phyloP scores from a whole-genome alignment of 495 filamentous ascomycete species.

The Trichoderma virens region DNA sequence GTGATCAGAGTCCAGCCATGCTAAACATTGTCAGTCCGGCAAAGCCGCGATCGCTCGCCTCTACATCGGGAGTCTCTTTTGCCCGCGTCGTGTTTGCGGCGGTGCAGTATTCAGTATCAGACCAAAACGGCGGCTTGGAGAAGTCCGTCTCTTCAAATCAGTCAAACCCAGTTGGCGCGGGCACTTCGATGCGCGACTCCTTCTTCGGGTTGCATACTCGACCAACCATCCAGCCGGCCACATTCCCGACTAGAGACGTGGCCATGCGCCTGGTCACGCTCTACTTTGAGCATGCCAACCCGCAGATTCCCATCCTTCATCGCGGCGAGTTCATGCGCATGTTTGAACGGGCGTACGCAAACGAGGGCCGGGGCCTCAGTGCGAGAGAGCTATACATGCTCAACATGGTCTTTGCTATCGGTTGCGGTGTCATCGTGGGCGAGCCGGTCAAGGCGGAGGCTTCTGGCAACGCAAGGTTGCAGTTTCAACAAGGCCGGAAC shows the following conservation, averaged over 20 bases:
- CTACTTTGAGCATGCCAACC: slow-evolving; percentile 94
- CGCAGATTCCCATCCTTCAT: slow-evolving; percentile 89
- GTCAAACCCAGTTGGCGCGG: slow-evolving; percentile 33
- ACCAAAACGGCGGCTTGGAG: slow-evolving; percentile 36
- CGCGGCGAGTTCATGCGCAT: slow-evolving; percentile 77
- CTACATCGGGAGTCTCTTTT: slow-evolving; percentile 88
- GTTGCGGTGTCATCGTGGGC: slow-evolving; percentile 83
- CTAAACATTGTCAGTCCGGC: slow-evolving; percentile 29
- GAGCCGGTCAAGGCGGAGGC: slow-evolving; percentile 32
- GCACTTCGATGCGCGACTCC: slow-evolving; percentile 81
- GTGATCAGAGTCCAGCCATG: slow-evolving; percentile 25
- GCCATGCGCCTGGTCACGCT: slow-evolving; percentile 65
- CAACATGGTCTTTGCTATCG: slow-evolving; percentile 98
- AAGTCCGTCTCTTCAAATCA: slow-evolving; percentile 25
- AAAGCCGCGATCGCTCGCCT: slow-evolving; percentile 73
- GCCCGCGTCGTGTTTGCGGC: slow-evolving; percentile 91
- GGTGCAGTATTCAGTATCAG: slow-evolving; percentile 77
- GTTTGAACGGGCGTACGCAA: slow-evolving; percentile 68
- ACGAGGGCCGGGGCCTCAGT: slow-evolving; percentile 59
- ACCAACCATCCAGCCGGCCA: slow-evolving; percentile 74
- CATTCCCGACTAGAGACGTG: slow-evolving; percentile 71
- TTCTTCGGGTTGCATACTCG: slow-evolving; percentile 92
- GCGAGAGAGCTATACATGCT: slow-evolving; percentile 83
- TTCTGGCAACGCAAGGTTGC: slow-evolving; percentile 16
- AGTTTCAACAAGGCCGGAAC: slow-evolving; percentile 21